Evolutionary conservation across 164 flowering plant genomes (phyloP).

Genomic region (Umbellularia californica): DNA sequence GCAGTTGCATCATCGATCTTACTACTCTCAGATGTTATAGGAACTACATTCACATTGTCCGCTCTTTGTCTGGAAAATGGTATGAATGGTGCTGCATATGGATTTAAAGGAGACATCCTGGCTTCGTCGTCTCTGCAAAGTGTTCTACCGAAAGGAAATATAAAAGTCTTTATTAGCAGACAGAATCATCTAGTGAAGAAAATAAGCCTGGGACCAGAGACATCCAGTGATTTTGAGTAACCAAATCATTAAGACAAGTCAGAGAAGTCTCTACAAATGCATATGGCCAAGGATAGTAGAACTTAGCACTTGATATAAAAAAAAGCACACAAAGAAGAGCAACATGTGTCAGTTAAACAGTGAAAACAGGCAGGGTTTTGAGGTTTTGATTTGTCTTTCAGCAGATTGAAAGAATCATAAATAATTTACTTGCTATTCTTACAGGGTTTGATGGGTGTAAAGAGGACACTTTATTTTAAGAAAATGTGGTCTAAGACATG

Average conservation of each 20-base stretch:
- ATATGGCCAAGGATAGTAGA: not conserved
- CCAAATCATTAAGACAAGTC: not conserved
- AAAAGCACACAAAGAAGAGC: not conserved
- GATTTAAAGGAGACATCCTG: conserved; percentile 22
- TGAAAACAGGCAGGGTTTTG: not conserved
- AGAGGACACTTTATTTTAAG: not conserved
- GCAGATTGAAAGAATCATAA: not conserved
- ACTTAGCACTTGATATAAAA: not conserved
- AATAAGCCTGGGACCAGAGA: not conserved
- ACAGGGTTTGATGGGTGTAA: not conserved
- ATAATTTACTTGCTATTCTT: not conserved
- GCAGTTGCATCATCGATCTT: not conserved
- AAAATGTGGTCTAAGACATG: not conserved
- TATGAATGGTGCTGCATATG: conserved; percentile 36
- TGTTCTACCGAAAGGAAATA: not conserved
- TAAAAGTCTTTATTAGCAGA: not conserved
- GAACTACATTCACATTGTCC: conserved; percentile 5
- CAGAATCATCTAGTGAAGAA: not conserved
- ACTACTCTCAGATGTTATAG: not conserved
- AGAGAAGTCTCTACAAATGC: not conserved
- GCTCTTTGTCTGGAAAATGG: conserved; percentile 17
- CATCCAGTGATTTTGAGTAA: not conserved
- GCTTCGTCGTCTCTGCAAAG: conserved; percentile 12
- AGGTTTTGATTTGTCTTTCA: not conserved
- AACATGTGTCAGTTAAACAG: not conserved